These are phyloP conservation scores for Mycena albidolilacea DNA, from an alignment of 768 basidiomycete species.

Conservation along the genomic window DNA sequence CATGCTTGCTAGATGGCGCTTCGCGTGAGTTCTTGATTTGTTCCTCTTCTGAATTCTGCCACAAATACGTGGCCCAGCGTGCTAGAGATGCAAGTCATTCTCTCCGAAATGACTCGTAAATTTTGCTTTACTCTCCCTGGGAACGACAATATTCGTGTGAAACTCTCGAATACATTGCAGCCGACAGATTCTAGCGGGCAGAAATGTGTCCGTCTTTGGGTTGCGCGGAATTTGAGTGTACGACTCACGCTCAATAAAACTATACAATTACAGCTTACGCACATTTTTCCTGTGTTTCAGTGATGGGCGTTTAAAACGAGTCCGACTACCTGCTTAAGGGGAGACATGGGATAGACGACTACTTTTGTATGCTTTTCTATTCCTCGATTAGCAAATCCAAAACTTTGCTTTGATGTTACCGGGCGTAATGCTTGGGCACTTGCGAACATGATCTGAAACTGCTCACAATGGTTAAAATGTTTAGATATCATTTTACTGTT, in stretches of 20 bases:
- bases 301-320: not conserved
- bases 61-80: no score
- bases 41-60: not conserved
- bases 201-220: conserved; percentile 7
- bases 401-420: not conserved
- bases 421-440: no score
- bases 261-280: conserved; percentile 10
- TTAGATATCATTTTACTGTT: no score
- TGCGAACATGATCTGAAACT: no score
- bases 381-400: not conserved
- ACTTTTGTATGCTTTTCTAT: not conserved
- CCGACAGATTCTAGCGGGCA: conserved; percentile 18
- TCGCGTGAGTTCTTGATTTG: conserved; percentile 7
- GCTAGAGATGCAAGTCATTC: no score
- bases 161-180: conserved; percentile 16
- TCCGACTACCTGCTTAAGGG: not conserved
- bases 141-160: not conserved
- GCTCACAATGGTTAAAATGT: no score
- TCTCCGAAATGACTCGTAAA: no score
- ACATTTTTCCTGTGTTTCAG: not conserved
- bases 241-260: conserved; percentile 1
- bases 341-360: not conserved
- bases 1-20: conserved; percentile 14
- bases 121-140: no score
- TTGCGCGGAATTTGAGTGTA: conserved; percentile 7